Percentiles rank a stretch among this genome's conserved stretches.
These are phyloP conservation scores for Excoecaria agallocha DNA, from an alignment of 345 rosid species.

Conservation along the genomic window DNA sequence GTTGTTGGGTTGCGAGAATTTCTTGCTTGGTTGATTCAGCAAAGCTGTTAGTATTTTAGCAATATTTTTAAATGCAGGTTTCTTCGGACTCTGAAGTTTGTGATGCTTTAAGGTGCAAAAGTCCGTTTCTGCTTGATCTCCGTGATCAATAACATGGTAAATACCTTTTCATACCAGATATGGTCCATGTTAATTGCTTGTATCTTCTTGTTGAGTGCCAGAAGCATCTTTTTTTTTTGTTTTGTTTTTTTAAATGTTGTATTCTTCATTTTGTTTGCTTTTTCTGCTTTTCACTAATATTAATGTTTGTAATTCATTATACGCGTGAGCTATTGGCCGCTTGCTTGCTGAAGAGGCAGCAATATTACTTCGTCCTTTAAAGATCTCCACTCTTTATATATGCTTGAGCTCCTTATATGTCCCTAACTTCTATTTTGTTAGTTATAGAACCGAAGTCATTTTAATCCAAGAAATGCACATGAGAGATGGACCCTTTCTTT, in stretches of 20 bases:
- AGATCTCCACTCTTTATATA: neutral
- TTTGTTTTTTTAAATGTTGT: too few relatives aligned
- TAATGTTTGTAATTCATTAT: neutral
- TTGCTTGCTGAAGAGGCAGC: conserved; percentile 1
- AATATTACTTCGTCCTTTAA: neutral
- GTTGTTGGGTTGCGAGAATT: neutral
- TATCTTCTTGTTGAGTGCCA: neutral
- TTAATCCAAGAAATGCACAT: neutral
- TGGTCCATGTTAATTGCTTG: neutral
- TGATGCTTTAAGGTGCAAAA: neutral
- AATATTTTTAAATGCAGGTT: neutral
- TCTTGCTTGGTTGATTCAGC: neutral
- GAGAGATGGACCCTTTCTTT: neutral
- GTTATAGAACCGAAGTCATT: neutral
- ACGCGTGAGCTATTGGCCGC: neutral
- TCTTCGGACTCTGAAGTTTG: neutral
- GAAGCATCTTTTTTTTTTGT: neutral
- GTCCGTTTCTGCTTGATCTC: neutral
- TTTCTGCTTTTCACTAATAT: neutral
- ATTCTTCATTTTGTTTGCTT: neutral
- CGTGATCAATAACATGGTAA: conserved; percentile 5
- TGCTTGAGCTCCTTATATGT: neutral
- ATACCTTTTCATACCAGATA: neutral
- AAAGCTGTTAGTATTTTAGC: neutral
- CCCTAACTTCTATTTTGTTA: neutral